These are phyloP conservation scores for Phytophthora boehmeriae DNA, from an alignment of 352 stramenopile genomes.

Conservation along the genomic window DNA sequence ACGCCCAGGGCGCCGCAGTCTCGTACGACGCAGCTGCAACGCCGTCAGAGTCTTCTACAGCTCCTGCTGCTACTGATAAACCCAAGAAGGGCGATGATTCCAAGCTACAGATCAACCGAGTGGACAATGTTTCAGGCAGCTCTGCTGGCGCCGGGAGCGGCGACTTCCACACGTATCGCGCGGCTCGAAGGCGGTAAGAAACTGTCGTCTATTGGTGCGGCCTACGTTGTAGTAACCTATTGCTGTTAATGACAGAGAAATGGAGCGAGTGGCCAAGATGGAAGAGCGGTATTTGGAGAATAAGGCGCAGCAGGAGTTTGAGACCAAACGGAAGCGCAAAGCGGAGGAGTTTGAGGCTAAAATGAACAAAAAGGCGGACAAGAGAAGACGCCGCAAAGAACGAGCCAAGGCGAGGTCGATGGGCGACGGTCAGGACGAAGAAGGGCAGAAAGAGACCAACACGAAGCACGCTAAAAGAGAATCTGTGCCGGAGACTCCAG, in stretches of 20 bases:
- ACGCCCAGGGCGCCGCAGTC: constrained; percentile 73
- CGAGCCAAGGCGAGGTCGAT: constrained; percentile 58
- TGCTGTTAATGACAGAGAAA: constrained; percentile 61
- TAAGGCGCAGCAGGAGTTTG: constrained; percentile 69
- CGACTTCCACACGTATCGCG: constrained; percentile 98
- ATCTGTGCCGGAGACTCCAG: constrained; percentile 57
- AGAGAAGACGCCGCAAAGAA: constrained; percentile 77
- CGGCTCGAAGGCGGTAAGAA: constrained; percentile 80
- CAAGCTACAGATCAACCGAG: constrained; percentile 70
- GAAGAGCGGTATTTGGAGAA: constrained; percentile 81
- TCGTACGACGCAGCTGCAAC: constrained; percentile 38
- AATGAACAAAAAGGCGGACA: constrained; percentile 74
- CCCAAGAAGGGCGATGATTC: constrained; percentile 26
- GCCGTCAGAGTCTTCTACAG: constrained; percentile 3
- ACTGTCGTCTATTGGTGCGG: too few relatives aligned
- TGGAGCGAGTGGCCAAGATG: constrained; percentile 91
- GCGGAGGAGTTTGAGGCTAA: constrained; percentile 74
- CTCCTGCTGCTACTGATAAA: neutral
- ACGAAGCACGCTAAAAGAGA: constrained; percentile 22
- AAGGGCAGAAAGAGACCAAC: constrained; percentile 25
- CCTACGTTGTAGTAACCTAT: too few relatives aligned
- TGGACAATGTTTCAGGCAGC: constrained; percentile 96
- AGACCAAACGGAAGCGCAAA: constrained; percentile 67
- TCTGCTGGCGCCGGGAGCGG: constrained; percentile 93
- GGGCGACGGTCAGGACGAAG: constrained; percentile 24